These are phyloP conservation scores for Croton laevigatus DNA, from an alignment of 441 rosid genomes.

Conservation along the genomic window DNA sequence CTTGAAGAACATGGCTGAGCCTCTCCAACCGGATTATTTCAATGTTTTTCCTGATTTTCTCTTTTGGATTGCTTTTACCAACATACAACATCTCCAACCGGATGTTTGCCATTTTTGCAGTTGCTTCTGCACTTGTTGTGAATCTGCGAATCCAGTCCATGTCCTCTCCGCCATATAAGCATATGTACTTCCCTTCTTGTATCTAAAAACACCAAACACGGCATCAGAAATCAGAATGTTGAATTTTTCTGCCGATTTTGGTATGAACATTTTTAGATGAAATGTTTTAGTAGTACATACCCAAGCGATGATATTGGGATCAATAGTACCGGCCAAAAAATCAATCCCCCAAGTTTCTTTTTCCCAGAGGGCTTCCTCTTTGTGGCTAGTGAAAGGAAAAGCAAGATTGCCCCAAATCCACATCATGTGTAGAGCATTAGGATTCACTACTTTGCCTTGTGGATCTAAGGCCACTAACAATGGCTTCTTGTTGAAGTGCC, in stretches of 20 bases:
- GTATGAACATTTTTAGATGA: neutral
- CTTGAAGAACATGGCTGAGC: slow-evolving; percentile 43
- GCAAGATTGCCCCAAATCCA: slow-evolving; percentile 77
- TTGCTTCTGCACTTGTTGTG: slow-evolving; percentile 35
- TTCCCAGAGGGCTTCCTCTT: slow-evolving; percentile 69
- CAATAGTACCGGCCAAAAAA: slow-evolving; percentile 49
- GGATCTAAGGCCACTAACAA: slow-evolving; percentile 76
- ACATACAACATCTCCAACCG: slow-evolving; percentile 63
- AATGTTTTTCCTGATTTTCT: slow-evolving; percentile 42
- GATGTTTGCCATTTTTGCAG: slow-evolving; percentile 45
- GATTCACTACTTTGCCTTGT: slow-evolving; percentile 67
- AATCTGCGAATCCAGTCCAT: slow-evolving; percentile 67
- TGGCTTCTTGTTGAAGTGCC: slow-evolving; percentile 73
- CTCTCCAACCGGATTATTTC: slow-evolving; percentile 34
- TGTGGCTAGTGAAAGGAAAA: slow-evolving; percentile 65
- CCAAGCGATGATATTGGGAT: slow-evolving; percentile 46
- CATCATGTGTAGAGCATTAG: slow-evolving; percentile 85
- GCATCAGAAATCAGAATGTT: too few species aligned
- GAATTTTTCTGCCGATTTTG: neutral
- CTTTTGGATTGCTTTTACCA: slow-evolving; percentile 69
- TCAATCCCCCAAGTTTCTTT: slow-evolving; percentile 61
- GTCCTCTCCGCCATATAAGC: slow-evolving; percentile 83
- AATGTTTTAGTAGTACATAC: slow-evolving; percentile 26
- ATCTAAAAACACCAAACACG: slow-evolving; percentile 38
- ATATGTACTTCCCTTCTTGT: slow-evolving; percentile 48